Evolutionary conservation across 2,329 filamentous ascomycete species (phyloP), one percentile per base, ranked within the genome.

Genomic region (Tolypocladium inflatum): DNA sequence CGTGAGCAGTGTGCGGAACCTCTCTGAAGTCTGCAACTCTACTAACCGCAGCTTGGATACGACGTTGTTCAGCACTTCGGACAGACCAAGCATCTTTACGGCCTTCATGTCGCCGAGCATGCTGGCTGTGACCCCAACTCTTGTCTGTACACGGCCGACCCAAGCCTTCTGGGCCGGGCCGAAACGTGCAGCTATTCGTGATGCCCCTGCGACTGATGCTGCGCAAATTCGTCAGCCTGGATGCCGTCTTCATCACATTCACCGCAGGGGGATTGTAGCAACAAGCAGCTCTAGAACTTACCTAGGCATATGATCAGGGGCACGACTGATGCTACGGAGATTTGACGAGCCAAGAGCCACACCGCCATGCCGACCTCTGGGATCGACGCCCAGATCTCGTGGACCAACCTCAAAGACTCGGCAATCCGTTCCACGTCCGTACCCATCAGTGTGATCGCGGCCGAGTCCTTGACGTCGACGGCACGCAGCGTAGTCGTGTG

Each of bases 81-180:
- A 51, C 13, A 56, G 43, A 23, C 58, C 56, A 4, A 58, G 56
- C 54, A 58, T 52, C 53, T 60, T 58, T n/a, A 58, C 56, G 9
- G 45, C 55, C 43, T 59, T 59, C 41, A 59, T 59, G 55, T 55
- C 52, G 41, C 50, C 42, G 10, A 59, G 50, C 33, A 55, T 50
- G 23, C n/a, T 23, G 3, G 55, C 42, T 9, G 55, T 57, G 33
- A 57, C 51, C 1, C 41, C 33, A 35, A 57, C 50, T 11, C 58
- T 51, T 10, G 51, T 53, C 38, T 59, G 55, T 1, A 59, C 53
- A 30, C 55, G 33, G 8, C 19, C 41, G 4, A 52, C 30, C 55
- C 55, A 56, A 23, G 55, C 43, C 15, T 41, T 52, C n/a, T 52
- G 55, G 13, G 55, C 55, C 6, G 55, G 43, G 26, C 55, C 55